These are phyloP conservation scores for Mucor mucedo DNA, from an alignment of 371 early-diverging fungal species.

Conservation along the genomic window DNA sequence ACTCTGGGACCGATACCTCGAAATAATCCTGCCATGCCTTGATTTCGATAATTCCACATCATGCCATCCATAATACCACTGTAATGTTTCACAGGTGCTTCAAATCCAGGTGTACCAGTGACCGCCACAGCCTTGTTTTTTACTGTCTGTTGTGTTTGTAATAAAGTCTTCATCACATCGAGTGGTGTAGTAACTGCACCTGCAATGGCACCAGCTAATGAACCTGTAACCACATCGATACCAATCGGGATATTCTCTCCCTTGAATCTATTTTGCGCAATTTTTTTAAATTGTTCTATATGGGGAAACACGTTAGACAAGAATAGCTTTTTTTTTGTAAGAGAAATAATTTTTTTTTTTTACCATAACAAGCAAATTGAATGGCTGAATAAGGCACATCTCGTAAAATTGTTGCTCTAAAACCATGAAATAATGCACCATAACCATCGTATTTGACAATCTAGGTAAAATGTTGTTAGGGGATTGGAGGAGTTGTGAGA, in stretches of 20 bases:
- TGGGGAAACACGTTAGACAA: not conserved
- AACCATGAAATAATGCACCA: constrained; percentile 70
- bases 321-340: not conserved
- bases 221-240: constrained; percentile 63
- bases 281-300: constrained; percentile 54
- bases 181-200: constrained; percentile 74
- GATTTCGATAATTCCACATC: constrained; percentile 64
- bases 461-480: constrained; percentile 26
- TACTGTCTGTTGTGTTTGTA: constrained; percentile 63
- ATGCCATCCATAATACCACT: constrained; percentile 70
- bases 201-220: constrained; percentile 71
- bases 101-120: constrained; percentile 6
- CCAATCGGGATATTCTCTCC: constrained; percentile 52
- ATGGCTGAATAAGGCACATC: constrained; percentile 78
- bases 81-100: constrained; percentile 52
- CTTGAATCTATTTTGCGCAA: constrained; percentile 39
- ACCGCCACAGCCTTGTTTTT: constrained; percentile 21
- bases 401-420: constrained; percentile 67
- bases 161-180: constrained; percentile 71
- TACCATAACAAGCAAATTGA: constrained; percentile 78
- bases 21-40: constrained; percentile 67
- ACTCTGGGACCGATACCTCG: constrained; percentile 71
- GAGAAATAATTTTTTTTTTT: constrained; percentile 1
- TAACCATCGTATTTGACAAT: constrained; percentile 70
- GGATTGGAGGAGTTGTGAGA: not conserved